phyloP scores from a whole-genome alignment of 352 stramenopile species.

The Globisporangium okanoganense region DNA sequence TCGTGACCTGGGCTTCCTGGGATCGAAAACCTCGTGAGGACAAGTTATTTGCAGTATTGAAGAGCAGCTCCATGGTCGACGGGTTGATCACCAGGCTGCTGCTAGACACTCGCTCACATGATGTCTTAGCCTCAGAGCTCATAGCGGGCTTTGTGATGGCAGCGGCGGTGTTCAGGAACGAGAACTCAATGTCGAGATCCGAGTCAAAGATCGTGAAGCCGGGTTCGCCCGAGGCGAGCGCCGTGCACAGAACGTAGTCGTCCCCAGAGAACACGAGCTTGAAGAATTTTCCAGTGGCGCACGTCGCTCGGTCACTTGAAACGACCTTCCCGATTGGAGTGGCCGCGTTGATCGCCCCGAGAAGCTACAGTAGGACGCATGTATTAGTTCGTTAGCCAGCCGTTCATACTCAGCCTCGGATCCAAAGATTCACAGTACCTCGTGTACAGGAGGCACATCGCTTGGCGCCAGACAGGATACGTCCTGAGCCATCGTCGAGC shows the following conservation, averaged over 20 bases:
- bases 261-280: conserved; percentile 32
- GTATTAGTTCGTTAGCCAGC: background rate
- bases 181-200: conserved; percentile 38
- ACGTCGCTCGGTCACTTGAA: background rate
- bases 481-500: background rate
- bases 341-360: background rate
- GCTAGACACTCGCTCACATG: conserved; percentile 5
- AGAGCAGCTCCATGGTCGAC: conserved; percentile 10
- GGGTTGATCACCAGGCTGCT: conserved; percentile 10
- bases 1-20: conserved; percentile 14
- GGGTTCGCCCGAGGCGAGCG: background rate
- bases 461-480: background rate
- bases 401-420: background rate
- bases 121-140: conserved; percentile 9
- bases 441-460: background rate
- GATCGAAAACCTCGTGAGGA: conserved; percentile 20
- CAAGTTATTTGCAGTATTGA: conserved; percentile 9
- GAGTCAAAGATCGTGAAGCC: conserved; percentile 39
- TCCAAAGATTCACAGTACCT: background rate
- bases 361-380: background rate
- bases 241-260: conserved; percentile 37
- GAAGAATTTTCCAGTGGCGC: conserved; percentile 1
- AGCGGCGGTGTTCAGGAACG: conserved; percentile 16
- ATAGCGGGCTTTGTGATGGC: background rate
- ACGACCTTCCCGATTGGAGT: background rate